phyloP scores from a whole-genome alignment of 1,284 basidiomycete species.

The Sporisorium scitamineum region DNA sequence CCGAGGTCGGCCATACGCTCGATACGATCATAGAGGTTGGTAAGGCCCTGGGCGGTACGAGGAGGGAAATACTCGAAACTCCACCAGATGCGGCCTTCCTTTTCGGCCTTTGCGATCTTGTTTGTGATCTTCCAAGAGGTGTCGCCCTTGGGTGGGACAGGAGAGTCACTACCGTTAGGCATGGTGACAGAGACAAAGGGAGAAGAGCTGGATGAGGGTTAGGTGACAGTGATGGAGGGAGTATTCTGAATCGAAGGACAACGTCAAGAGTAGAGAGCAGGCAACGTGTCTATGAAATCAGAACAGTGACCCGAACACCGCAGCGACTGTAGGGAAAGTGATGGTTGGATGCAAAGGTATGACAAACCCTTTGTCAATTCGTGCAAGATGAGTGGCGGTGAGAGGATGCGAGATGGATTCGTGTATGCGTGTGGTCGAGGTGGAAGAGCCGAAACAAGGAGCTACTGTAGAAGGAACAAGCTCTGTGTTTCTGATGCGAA shows the following conservation, averaged over 20 bases:
- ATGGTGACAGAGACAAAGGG: constrained; percentile 8
- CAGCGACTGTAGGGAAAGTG: constrained; percentile 8
- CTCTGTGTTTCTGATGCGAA: background rate
- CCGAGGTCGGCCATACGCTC: constrained; percentile 96
- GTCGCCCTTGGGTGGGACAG: constrained; percentile 40
- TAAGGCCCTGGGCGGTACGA: constrained; percentile 83
- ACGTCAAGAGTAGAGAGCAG: constrained; percentile 21
- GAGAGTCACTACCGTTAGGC: constrained; percentile 28
- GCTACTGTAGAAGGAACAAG: too few relatives aligned
- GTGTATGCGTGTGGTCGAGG: background rate
- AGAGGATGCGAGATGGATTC: background rate
- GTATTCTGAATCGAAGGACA: constrained; percentile 40
- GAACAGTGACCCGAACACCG: constrained; percentile 51
- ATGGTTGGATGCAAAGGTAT: background rate
- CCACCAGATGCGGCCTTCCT: constrained; percentile 67
- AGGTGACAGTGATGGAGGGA: constrained; percentile 25
- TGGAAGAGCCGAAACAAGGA: background rate
- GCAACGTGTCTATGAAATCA: constrained; percentile 43
- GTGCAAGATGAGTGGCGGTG: background rate
- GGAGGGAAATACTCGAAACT: constrained; percentile 96
- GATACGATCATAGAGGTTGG: constrained; percentile 80
- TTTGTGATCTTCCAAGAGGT: constrained; percentile 62
- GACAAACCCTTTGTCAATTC: constrained; percentile 10
- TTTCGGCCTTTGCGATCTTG: constrained; percentile 68
- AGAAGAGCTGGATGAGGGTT: background rate